phyloP scores from a whole-genome alignment of 345 rosid species.

The Streptanthus diversifolius region DNA sequence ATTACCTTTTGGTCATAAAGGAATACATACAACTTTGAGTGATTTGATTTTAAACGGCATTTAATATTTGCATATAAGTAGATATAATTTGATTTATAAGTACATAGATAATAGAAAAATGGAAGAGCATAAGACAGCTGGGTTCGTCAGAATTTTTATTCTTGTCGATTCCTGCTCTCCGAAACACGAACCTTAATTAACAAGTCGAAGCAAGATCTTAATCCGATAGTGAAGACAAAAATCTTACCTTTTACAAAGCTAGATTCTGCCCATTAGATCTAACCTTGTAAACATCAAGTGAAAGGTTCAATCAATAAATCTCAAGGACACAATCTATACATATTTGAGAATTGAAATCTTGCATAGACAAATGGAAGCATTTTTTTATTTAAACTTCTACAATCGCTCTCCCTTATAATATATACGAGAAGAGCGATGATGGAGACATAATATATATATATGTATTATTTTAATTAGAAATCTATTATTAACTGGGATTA shows the following conservation, averaged over 20 bases:
- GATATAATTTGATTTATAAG: neutral
- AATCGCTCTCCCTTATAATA: neutral
- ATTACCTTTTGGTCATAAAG: neutral
- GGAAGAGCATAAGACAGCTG: conserved; percentile 32
- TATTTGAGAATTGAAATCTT: neutral
- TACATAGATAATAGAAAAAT: neutral
- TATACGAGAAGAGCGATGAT: too few species aligned
- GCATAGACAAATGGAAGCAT: neutral
- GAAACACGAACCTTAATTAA: conserved; percentile 29
- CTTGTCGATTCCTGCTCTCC: conserved; percentile 36
- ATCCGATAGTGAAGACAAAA: conserved; percentile 7
- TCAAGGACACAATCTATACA: neutral
- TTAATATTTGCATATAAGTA: neutral
- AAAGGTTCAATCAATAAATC: neutral
- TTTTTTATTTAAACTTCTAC: too few species aligned
- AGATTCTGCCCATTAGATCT: conserved; percentile 12
- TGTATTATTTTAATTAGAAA: too few species aligned
- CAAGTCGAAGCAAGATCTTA: conserved; percentile 26
- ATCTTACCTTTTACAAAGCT: neutral
- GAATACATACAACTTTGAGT: neutral
- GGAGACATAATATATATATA: too few species aligned
- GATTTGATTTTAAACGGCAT: neutral
- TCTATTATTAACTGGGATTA: neutral
- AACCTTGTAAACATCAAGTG: conserved; percentile 30
- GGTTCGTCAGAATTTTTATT: conserved; percentile 14